Percentiles rank a stretch among this genome's conserved stretches.
Evolutionary conservation across 2,329 filamentous ascomycete species (phyloP).

Genomic region (Hymenoscyphus occultus): DNA sequence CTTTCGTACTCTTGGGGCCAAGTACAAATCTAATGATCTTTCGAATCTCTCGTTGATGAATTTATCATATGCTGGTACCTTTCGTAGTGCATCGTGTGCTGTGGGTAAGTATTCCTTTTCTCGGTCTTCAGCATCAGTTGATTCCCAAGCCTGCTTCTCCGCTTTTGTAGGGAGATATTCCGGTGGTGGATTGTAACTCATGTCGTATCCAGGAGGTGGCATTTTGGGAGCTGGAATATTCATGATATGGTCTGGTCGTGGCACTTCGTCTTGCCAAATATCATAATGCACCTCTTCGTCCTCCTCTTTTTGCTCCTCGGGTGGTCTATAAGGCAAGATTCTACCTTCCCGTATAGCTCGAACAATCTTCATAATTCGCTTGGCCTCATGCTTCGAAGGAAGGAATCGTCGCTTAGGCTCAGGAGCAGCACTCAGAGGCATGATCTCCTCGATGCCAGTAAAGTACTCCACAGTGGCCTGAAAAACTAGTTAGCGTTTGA

Average conservation of each 20-base stretch:
- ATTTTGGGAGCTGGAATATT: constrained; percentile 92
- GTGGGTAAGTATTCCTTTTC: constrained; percentile 85
- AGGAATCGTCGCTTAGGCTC: constrained; percentile 95
- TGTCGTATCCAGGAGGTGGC: constrained; percentile 87
- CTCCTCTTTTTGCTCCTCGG: constrained; percentile 67
- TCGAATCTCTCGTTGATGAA: constrained; percentile 97
- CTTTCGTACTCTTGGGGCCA: constrained; percentile 86
- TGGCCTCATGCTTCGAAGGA: constrained; percentile 94
- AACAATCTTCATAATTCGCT: constrained; percentile 95
- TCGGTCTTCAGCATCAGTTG: constrained; percentile 82
- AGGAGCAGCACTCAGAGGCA: constrained; percentile 91
- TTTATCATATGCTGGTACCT: constrained; percentile 84
- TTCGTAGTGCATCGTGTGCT: constrained; percentile 78
- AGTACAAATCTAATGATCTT: constrained; percentile 88
- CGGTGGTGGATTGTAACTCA: constrained; percentile 92
- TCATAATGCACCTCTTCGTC: constrained; percentile 72
- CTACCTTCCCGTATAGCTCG: constrained; percentile 91
- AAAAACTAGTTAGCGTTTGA: constrained; percentile 24
- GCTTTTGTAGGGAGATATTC: constrained; percentile 88
- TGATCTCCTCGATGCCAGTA: constrained; percentile 82
- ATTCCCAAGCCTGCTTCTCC: constrained; percentile 82
- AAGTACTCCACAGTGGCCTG: constrained; percentile 91
- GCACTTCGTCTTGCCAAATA: constrained; percentile 90
- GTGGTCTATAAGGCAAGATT: constrained; percentile 84
- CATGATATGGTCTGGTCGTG: constrained; percentile 82